Base-by-base conservation (phyloP, 1,284 basidiomycete species). In the Filobasidium uniguttulatum region DNA sequence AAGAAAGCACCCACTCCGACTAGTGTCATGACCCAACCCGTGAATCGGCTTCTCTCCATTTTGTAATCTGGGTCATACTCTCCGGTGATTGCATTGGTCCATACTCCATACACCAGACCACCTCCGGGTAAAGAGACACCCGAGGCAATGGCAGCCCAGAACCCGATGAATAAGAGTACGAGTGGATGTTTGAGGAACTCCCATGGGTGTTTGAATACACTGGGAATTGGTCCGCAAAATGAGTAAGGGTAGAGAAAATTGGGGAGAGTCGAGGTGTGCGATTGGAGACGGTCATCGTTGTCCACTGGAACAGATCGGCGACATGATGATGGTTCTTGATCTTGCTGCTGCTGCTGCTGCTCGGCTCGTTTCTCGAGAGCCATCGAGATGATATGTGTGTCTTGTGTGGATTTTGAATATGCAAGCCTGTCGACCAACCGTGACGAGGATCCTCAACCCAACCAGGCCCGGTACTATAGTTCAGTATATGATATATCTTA, bases 21-120 rank as follows among this genome's bases (percentile, higher is more conserved):
- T n/a, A 68, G 52, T 26, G 63, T 61, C 54, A 63, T 60, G 47
- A 70, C 55, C 61, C 62, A 65, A 8, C 63, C 68, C 9, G 62
- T 52, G 33, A 61, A 53, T 14, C 53, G 55, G 15, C 59, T 55
- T 33, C 54, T 36, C 17, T 30, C 49, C 7, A 54, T 43, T 25
- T 62, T 59, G 25, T 45, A 38, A 30, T 58, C 50, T 15, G 52
- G 50, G 7, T 55, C 44, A 25, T 43, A 34, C 10, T 37, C 36
- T 8, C 44, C 51, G 0, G 56, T 59, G 33, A 69, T 55, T 5
- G 49, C 54, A 33, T 56, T 56, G n/a, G 58, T 60, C 59, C 59
- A 62, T 19, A 48, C 49, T 17, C 59, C 60, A 34, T 50, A 54
- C 12, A 60, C 50, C 15, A 61, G 55, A 31, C 57, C 59, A 30